Base-by-base conservation (phyloP, 208 protist species). In the Leishmania tropica region DNA sequence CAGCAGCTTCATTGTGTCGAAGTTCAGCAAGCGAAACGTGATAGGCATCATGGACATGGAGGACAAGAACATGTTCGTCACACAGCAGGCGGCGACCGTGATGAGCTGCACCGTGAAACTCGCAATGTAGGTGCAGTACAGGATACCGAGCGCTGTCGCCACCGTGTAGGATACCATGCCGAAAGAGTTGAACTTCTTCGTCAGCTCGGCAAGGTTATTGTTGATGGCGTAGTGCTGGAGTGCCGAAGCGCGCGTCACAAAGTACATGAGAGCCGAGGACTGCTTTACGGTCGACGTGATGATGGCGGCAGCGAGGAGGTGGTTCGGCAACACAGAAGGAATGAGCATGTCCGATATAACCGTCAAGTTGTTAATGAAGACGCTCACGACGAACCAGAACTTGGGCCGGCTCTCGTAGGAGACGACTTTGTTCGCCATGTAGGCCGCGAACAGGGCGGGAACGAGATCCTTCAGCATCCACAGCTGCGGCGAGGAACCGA, bases 181-280 rank as follows among this genome's bases (percentile, higher is more conserved):
- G 80, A 94, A 95, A 8, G 93, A 97, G 78, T 97, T 97, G 82
- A 97, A 94, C 87, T 97, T 97, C 77, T 95, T 97, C 45, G 93
- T 97, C 24, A 97, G 85, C 81, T 97, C 92, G 10, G 93, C 91
- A 2, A 97, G 80, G 82, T 97, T 97, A 80, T 95, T 95, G 80
- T 84, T 78, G 58, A 90, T 86, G 31, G 93, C 91, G 80, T 95
- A 97, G 88, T 97, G 93, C 83, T 97, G 93, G 77, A 97, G 83
- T 19, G 92, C 90, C 13, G 90, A 85, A 40, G 93, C 93, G 35
- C 93, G 83, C 40, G 93, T 90, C 45, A 97, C 93, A 68, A 95
- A 91, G 85, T 90, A 97, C 92, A 97, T 97, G 75, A 97, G 86
- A 15, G 92, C 87, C 5, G 93, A 85, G 21, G 92, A 97, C 85